These are phyloP conservation scores for Halophytophthora polymorphica DNA, from an alignment of 352 stramenopile genomes.

Conservation along the genomic window DNA sequence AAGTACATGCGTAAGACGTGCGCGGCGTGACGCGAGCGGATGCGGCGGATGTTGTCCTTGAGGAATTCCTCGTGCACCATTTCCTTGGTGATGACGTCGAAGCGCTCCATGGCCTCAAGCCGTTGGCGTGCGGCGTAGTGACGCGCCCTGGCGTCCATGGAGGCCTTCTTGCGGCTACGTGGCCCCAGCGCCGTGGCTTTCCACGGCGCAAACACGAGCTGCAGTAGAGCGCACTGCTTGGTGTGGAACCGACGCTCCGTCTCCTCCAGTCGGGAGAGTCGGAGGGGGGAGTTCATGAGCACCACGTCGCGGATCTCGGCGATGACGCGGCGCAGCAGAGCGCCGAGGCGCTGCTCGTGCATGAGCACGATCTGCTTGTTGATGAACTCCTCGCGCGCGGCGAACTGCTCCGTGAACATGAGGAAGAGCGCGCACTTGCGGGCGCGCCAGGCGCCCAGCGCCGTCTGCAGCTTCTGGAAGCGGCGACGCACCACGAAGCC, in stretches of 20 bases:
- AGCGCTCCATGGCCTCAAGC: conserved; percentile 57
- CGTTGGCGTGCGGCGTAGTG: conserved; percentile 47
- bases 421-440: conserved; percentile 40
- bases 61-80: conserved; percentile 81
- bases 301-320: conserved; percentile 67
- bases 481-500: conserved; percentile 49
- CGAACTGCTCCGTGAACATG: conserved; percentile 60
- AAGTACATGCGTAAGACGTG: conserved; percentile 55
- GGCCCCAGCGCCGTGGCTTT: conserved; percentile 50
- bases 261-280: conserved; percentile 49
- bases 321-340: conserved; percentile 45
- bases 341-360: conserved; percentile 31
- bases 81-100: conserved; percentile 66
- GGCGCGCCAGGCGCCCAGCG: conserved; percentile 51
- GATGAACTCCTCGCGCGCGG: conserved; percentile 60
- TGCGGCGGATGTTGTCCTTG: conserved; percentile 68
- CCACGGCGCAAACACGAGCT: conserved; percentile 45
- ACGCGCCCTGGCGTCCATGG: conserved; percentile 35
- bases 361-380: conserved; percentile 46
- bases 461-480: conserved; percentile 36
- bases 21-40: conserved; percentile 29
- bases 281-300: conserved; percentile 63
- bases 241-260: conserved; percentile 42
- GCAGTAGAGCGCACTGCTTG: conserved; percentile 41
- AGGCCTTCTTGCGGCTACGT: conserved; percentile 53